Conservation (phyloP, 2,329 filamentous ascomycete genomes). For the Neofusicoccum kwambonambiense region DNA sequence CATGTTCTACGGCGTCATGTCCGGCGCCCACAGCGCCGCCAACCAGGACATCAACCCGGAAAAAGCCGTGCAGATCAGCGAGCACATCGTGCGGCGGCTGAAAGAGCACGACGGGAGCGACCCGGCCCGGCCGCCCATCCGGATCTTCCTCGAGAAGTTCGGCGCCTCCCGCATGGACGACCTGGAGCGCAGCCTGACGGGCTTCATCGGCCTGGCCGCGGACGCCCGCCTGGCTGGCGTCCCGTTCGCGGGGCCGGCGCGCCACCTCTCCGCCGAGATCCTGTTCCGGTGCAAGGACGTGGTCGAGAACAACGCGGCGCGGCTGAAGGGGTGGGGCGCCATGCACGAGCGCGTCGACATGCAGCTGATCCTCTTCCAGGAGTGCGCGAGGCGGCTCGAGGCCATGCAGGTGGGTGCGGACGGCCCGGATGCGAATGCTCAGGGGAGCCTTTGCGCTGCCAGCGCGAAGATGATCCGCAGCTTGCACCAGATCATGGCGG, state of each 20-base stretch:
- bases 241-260: not conserved
- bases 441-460: no score
- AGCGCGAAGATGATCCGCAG: no score
- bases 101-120: no score
- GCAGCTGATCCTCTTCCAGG: no score
- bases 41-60: not conserved
- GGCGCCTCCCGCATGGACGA: slow-evolving; percentile 18
- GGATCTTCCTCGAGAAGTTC: slow-evolving; percentile 18
- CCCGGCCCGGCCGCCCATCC: not conserved
- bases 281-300: slow-evolving; percentile 19
- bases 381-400: no score
- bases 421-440: no score
- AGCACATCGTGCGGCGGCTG: not conserved
- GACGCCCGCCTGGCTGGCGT: slow-evolving; percentile 9
- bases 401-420: no score
- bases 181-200: slow-evolving; percentile 14
- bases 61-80: not conserved
- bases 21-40: not conserved
- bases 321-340: slow-evolving; percentile 19
- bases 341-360: no score
- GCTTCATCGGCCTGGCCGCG: slow-evolving; percentile 19
- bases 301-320: slow-evolving; percentile 22
- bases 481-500: no score
- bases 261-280: not conserved
- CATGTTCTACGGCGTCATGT: slow-evolving; percentile 22